A percentile compares a stretch with the other conserved stretches of the same genome.
Conservation (phyloP, 208 protist species). For the Leishmania tropica region DNA sequence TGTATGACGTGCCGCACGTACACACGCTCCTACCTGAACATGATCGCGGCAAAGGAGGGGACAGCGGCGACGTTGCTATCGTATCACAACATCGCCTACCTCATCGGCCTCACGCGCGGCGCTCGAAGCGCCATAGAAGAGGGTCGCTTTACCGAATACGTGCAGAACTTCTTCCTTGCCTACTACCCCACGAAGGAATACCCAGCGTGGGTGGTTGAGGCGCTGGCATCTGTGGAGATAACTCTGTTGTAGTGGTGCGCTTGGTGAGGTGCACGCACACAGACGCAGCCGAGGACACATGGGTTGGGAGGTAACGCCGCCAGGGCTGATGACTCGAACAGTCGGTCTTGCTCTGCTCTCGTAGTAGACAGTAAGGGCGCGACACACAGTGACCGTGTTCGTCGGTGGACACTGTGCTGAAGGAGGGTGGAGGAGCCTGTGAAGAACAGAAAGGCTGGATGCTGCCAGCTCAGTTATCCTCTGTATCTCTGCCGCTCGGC, state of each 20-base stretch:
- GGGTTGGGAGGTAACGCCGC: background rate
- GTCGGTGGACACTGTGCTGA: background rate
- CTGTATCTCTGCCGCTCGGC: background rate
- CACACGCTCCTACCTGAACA: slow-evolving; percentile 94
- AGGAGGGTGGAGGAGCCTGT: background rate
- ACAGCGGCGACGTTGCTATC: slow-evolving; percentile 94
- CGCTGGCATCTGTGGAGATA: slow-evolving; percentile 83
- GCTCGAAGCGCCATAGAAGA: slow-evolving; percentile 84
- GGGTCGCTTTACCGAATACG: slow-evolving; percentile 83
- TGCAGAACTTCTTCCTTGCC: slow-evolving; percentile 83
- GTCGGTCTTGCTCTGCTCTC: background rate
- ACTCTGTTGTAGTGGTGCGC: slow-evolving; percentile 35
- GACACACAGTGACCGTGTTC: background rate
- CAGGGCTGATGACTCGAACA: background rate
- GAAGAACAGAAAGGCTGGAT: background rate
- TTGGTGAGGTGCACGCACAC: background rate
- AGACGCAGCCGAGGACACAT: background rate
- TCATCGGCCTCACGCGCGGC: slow-evolving; percentile 92
- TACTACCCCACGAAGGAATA: slow-evolving; percentile 90
- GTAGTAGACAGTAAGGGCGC: background rate
- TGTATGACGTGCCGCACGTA: slow-evolving; percentile 94
- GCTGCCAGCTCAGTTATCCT: background rate
- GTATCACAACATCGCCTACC: slow-evolving; percentile 98
- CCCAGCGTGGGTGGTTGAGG: slow-evolving; percentile 89
- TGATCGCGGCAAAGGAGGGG: slow-evolving; percentile 88